Conservation (phyloP, 1,284 basidiomycete genomes). For the Ganoderma lingzhi region DNA sequence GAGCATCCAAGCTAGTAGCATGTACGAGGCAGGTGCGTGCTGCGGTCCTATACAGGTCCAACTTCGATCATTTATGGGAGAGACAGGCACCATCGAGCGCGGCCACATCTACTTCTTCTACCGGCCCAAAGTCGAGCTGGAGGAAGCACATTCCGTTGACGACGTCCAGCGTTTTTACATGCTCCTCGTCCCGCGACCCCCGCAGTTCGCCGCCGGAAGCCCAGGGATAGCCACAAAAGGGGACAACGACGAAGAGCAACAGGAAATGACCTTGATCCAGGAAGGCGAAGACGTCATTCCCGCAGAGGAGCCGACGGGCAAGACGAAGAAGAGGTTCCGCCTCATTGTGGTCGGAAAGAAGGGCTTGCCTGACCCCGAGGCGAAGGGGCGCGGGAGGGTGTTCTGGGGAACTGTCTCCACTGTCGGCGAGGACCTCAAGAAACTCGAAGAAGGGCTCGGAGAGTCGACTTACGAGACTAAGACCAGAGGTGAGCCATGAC, state of each 20-base stretch:
- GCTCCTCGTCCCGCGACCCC: constrained; percentile 64
- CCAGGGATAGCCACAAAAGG: constrained; percentile 26
- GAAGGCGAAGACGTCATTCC: constrained; percentile 58
- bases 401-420: constrained; percentile 66
- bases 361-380: constrained; percentile 61
- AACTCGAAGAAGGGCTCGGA: constrained; percentile 59
- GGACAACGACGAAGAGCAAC: constrained; percentile 36
- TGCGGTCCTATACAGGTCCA: not conserved
- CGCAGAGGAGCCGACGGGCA: constrained; percentile 46
- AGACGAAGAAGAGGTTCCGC: constrained; percentile 56
- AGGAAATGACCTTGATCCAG: constrained; percentile 51
- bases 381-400: constrained; percentile 47
- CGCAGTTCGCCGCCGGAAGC: constrained; percentile 45
- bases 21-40: constrained; percentile 38
- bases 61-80: not conserved
- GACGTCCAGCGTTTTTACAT: constrained; percentile 71
- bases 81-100: constrained; percentile 59
- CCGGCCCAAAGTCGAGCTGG: constrained; percentile 65
- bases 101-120: constrained; percentile 77
- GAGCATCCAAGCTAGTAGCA: constrained; percentile 19
- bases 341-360: constrained; percentile 71
- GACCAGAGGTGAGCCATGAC: constrained; percentile 54
- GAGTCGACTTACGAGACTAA: constrained; percentile 70
- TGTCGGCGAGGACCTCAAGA: constrained; percentile 59
- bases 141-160: constrained; percentile 63